These are phyloP conservation scores for Candida vartiovaarae DNA, from an alignment of 805 yeast species.

Conservation along the genomic window DNA sequence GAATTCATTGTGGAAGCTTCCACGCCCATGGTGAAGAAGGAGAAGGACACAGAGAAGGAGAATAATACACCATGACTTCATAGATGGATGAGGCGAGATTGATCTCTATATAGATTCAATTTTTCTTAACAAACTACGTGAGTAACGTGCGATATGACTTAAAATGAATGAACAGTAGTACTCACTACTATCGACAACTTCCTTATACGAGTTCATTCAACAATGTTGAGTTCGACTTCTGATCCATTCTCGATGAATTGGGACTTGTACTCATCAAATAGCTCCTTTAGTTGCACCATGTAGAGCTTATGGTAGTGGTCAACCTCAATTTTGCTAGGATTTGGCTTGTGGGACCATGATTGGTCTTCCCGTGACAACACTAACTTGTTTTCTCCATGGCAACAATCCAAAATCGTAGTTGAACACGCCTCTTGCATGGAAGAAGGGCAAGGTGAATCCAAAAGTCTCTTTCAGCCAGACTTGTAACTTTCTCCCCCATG, in stretches of 20 bases:
- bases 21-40: conserved; percentile 4
- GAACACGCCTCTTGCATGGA: conserved; percentile 88
- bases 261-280: conserved; percentile 62
- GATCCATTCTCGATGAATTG: conserved; percentile 28
- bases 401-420: conserved; percentile 87
- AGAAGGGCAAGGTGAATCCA: conserved; percentile 86
- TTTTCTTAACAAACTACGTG: too few relatives aligned
- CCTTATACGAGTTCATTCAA: conserved; percentile 11
- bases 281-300: conserved; percentile 49
- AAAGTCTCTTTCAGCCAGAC: conserved; percentile 59
- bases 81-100: too few relatives aligned
- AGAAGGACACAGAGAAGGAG: neutral
- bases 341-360: conserved; percentile 45
- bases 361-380: conserved; percentile 69
- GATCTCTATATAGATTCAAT: too few relatives aligned
- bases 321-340: conserved; percentile 42
- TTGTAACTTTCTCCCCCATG: conserved; percentile 53
- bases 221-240: conserved; percentile 14
- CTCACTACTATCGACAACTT: neutral
- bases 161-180: too few relatives aligned
- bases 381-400: conserved; percentile 77
- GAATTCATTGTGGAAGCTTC: conserved; percentile 1
- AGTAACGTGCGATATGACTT: too few relatives aligned
- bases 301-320: conserved; percentile 70
- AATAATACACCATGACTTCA: neutral